Percentiles rank a stretch among this genome's conserved stretches.
Evolutionary conservation across 768 basidiomycete genomes (phyloP).

Genomic region (Tylopilus vinaceipallidus): DNA sequence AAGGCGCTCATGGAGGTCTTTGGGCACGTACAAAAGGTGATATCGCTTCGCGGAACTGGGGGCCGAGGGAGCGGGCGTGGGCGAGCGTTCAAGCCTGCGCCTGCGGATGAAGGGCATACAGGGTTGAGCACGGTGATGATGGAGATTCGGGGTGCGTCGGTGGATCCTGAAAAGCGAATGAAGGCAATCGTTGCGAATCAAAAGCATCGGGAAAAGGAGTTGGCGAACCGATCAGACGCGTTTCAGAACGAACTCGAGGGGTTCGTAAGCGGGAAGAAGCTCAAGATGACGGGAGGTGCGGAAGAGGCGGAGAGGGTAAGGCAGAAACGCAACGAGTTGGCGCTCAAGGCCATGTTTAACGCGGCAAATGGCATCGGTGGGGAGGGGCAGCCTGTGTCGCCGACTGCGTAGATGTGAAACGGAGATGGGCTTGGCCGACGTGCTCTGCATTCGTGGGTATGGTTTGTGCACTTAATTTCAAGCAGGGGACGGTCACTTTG

Average conservation of each 20-base stretch:
- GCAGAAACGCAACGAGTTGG: constrained; percentile 79
- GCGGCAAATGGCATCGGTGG: constrained; percentile 9
- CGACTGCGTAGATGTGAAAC: constrained; percentile 2
- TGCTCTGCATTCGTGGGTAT: too few species aligned
- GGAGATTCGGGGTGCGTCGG: constrained; percentile 80
- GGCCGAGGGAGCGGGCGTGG: constrained; percentile 38
- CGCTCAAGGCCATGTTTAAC: constrained; percentile 87
- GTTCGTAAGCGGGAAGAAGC: constrained; percentile 83
- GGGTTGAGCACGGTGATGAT: constrained; percentile 81
- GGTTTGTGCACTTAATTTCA: too few species aligned
- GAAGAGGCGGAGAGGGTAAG: constrained; percentile 88
- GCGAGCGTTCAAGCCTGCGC: constrained; percentile 58
- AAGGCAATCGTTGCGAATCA: constrained; percentile 92
- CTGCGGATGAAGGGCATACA: constrained; percentile 62
- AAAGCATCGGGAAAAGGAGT: constrained; percentile 74
- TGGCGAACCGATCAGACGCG: constrained; percentile 72
- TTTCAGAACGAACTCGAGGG: constrained; percentile 81
- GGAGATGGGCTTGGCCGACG: too few species aligned
- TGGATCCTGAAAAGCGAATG: constrained; percentile 81
- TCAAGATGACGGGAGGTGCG: constrained; percentile 94
- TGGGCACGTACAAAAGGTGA: constrained; percentile 88
- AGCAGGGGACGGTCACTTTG: too few species aligned
- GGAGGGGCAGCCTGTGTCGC: constrained; percentile 6
- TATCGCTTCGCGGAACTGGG: constrained; percentile 55
- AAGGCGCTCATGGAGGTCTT: constrained; percentile 87